Percentiles rank a stretch among this genome's conserved stretches.
phyloP scores from a whole-genome alignment of 768 basidiomycete genomes.

The Tylopilus rubrobrunneus region DNA sequence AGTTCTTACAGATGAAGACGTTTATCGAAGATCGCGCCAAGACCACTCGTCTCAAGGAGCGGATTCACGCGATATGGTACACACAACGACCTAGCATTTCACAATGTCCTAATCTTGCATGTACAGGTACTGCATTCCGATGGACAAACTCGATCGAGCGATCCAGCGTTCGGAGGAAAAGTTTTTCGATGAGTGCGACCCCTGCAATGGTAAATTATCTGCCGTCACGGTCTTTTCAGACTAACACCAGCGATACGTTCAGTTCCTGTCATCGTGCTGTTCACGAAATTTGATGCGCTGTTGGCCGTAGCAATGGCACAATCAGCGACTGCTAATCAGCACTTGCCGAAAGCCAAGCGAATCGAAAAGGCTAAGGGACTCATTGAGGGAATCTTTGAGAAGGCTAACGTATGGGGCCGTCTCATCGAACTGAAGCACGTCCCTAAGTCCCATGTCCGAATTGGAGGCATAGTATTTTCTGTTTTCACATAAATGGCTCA shows the following conservation, averaged over 20 bases:
- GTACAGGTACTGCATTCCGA: slow-evolving; percentile 2
- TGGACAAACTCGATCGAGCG: slow-evolving; percentile 2
- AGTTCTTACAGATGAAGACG: slow-evolving; percentile 2
- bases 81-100: background rate
- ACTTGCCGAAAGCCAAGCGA: background rate
- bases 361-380: background rate
- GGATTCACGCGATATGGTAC: slow-evolving; percentile 6
- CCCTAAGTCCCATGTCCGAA: background rate
- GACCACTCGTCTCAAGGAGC: background rate
- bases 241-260: background rate
- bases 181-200: slow-evolving; percentile 3
- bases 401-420: background rate
- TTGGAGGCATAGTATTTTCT: background rate
- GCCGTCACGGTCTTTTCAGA: background rate
- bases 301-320: background rate
- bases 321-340: background rate
- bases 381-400: background rate
- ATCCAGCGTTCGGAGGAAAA: background rate
- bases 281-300: slow-evolving; percentile 11
- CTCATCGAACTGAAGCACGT: background rate
- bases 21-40: slow-evolving; percentile 1
- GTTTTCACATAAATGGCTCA: background rate
- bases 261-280: slow-evolving; percentile 9
- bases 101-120: background rate
- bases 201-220: background rate